These are phyloP conservation scores for Termitomyces sp. DNA, from an alignment of 768 basidiomycete genomes.

Conservation along the genomic window DNA sequence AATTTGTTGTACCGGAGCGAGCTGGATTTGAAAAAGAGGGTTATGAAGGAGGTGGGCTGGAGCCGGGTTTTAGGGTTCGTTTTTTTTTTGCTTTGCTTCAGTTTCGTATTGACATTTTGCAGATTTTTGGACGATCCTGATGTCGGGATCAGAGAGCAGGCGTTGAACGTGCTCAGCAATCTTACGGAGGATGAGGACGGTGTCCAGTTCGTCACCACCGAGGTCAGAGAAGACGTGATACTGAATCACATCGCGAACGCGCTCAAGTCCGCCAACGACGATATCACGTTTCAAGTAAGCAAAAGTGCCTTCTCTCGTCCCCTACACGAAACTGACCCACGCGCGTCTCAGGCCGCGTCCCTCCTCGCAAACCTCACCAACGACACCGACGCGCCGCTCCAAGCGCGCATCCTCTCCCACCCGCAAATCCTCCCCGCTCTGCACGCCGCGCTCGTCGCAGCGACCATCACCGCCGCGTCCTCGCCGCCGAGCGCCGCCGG, in stretches of 20 bases:
- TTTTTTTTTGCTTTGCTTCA: neutral
- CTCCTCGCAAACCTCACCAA: constrained; percentile 69
- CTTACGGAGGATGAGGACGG: constrained; percentile 55
- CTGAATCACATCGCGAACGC: constrained; percentile 41
- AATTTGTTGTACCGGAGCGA: constrained; percentile 69
- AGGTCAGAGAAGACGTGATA: constrained; percentile 41
- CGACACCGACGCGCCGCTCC: constrained; percentile 38
- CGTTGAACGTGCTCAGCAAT: constrained; percentile 60
- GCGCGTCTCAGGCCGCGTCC: constrained; percentile 50
- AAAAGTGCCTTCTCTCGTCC: neutral
- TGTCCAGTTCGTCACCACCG: constrained; percentile 53
- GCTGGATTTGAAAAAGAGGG: constrained; percentile 52
- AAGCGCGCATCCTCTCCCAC: constrained; percentile 46
- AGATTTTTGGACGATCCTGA: constrained; percentile 56
- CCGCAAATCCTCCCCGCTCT: constrained; percentile 48
- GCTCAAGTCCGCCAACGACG: constrained; percentile 46
- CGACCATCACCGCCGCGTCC: constrained; percentile 30
- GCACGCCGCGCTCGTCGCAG: constrained; percentile 53
- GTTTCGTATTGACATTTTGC: neutral
- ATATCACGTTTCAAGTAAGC: constrained; percentile 54
- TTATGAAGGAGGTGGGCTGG: constrained; percentile 75
- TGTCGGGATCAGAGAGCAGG: constrained; percentile 62
- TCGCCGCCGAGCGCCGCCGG: neutral
- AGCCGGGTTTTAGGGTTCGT: constrained; percentile 48
- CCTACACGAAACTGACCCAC: no score